phyloP scores from a whole-genome alignment of 345 rosid species.

The Populus pruinosa region DNA sequence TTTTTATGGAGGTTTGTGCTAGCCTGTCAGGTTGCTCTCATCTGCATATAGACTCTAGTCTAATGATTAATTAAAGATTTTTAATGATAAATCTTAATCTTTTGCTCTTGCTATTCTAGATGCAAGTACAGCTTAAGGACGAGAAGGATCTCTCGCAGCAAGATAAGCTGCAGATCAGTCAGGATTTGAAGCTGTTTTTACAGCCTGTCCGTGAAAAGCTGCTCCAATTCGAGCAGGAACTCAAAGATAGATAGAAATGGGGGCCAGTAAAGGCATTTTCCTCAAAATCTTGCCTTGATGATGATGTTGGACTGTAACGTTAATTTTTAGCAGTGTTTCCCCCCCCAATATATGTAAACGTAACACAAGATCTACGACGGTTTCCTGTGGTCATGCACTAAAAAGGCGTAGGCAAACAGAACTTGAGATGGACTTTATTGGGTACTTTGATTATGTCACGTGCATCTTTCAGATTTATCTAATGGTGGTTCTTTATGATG shows the following conservation, averaged over 20 bases:
- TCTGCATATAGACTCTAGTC: not conserved
- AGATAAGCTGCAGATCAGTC: conserved; percentile 43
- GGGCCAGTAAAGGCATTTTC: not conserved
- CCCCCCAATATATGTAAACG: not conserved
- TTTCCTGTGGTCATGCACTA: not conserved
- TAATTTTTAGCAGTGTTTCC: not conserved
- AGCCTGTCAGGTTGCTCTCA: not conserved
- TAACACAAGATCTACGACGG: conserved; percentile 11
- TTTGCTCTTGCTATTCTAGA: conserved; percentile 28
- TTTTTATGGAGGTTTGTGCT: not conserved
- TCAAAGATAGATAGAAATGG: conserved; percentile 56
- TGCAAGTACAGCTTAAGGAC: conserved; percentile 53
- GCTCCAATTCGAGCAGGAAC: conserved; percentile 75
- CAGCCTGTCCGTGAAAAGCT: conserved; percentile 70
- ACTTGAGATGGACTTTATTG: not conserved
- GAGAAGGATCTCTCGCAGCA: conserved; percentile 57
- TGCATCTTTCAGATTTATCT: not conserved
- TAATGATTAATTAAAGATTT: not conserved
- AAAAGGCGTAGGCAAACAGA: no score
- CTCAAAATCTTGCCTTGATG: not conserved
- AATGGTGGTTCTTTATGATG: not conserved
- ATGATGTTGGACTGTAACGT: conserved; percentile 5
- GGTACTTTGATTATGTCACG: not conserved
- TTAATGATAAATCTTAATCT: not conserved
- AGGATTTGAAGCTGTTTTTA: conserved; percentile 65